These are phyloP conservation scores for Manihot esculenta DNA, from an alignment of 441 rosid genomes.

Conservation along the genomic window DNA sequence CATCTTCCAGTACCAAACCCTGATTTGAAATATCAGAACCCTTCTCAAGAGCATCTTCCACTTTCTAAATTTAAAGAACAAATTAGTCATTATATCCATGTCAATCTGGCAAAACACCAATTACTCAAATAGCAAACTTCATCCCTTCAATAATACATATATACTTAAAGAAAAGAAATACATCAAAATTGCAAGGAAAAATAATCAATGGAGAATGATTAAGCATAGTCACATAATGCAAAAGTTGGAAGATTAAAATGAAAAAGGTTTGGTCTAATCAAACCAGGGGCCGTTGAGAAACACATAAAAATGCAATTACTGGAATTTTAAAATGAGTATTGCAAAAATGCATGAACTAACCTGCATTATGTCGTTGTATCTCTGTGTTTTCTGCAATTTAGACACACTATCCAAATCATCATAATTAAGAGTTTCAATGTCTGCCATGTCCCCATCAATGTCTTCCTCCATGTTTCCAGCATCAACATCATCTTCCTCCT, in stretches of 20 bases:
- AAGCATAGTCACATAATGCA: not conserved
- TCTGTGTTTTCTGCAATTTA: constrained; percentile 70
- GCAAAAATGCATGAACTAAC: constrained; percentile 31
- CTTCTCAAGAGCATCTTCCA: constrained; percentile 68
- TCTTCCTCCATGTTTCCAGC: constrained; percentile 68
- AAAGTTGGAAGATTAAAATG: not conserved
- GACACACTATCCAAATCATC: constrained; percentile 85
- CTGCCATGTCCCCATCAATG: constrained; percentile 64
- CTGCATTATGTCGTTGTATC: constrained; percentile 80
- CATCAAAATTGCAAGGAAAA: not conserved
- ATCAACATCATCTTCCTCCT: constrained; percentile 75
- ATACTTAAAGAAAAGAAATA: not conserved
- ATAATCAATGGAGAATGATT: not conserved
- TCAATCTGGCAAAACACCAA: not conserved
- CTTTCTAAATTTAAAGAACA: constrained; percentile 53
- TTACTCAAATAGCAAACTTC: not conserved
- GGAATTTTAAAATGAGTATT: not conserved
- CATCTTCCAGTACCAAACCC: constrained; percentile 77
- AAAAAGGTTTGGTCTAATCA: not conserved
- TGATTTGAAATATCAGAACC: constrained; percentile 53
- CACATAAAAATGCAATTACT: too few relatives aligned
- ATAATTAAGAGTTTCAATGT: constrained; percentile 65
- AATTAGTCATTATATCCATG: not conserved
- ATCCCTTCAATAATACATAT: not conserved
- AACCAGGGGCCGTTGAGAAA: too few relatives aligned